phyloP scores from a whole-genome alignment of 352 stramenopile genomes.

The Pythium diclinum region DNA sequence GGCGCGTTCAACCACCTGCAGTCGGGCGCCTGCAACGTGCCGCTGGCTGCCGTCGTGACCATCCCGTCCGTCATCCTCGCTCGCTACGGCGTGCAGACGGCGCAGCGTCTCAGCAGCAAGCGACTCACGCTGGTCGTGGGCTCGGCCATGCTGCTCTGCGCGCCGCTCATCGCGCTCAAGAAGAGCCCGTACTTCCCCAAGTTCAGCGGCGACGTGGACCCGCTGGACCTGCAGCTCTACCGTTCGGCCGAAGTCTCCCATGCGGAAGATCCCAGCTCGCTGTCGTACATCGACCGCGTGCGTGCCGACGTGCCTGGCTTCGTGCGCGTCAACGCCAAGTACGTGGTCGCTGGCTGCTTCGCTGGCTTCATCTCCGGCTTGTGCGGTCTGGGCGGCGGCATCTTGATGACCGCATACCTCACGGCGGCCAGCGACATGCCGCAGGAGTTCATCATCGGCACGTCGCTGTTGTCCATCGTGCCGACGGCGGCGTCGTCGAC shows the following conservation, averaged over 20 bases:
- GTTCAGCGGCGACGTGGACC: constrained; percentile 48
- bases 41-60: constrained; percentile 68
- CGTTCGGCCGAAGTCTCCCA: constrained; percentile 12
- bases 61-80: constrained; percentile 72
- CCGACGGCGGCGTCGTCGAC: constrained; percentile 77
- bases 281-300: constrained; percentile 47
- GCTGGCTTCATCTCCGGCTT: constrained; percentile 83
- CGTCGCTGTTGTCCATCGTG: constrained; percentile 79
- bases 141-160: constrained; percentile 70
- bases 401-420: constrained; percentile 86
- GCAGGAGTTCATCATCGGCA: constrained; percentile 80
- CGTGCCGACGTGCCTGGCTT: constrained; percentile 44
- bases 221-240: constrained; percentile 81
- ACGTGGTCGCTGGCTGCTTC: constrained; percentile 63
- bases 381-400: constrained; percentile 76
- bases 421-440: constrained; percentile 85
- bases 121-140: constrained; percentile 73
- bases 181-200: constrained; percentile 76
- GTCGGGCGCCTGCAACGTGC: constrained; percentile 69
- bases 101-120: constrained; percentile 74
- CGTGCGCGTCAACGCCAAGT: constrained; percentile 65
- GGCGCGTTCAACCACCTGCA: constrained; percentile 73
- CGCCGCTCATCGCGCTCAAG: constrained; percentile 83
- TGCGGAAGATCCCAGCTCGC: neutral
- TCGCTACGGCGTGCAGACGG: constrained; percentile 74